Evolutionary conservation across 2,329 filamentous ascomycete genomes (phyloP).

Genomic region (Sclerotinia minor): DNA sequence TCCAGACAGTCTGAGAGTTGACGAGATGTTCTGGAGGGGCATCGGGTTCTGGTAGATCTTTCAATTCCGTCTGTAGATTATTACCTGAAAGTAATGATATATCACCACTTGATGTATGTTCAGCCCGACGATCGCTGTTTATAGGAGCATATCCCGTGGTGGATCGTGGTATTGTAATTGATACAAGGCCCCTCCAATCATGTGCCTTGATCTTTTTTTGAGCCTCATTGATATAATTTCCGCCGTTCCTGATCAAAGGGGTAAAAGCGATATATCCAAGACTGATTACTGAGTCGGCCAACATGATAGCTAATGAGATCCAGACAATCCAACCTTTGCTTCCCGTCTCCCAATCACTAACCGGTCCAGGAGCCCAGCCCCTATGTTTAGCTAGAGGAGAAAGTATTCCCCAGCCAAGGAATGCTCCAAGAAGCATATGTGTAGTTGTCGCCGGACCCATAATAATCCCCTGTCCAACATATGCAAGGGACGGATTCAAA

Average conservation of each 20-base stretch:
- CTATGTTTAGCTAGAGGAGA: constrained; percentile 83
- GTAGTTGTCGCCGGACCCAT: constrained; percentile 96
- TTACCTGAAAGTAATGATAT: not conserved
- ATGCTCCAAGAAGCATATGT: constrained; percentile 89
- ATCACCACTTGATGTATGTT: constrained; percentile 25
- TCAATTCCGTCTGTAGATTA: constrained; percentile 21
- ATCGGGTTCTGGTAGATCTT: constrained; percentile 58
- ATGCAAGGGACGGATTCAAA: constrained; percentile 93
- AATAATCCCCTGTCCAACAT: constrained; percentile 95
- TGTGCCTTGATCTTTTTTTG: constrained; percentile 34
- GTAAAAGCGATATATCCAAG: constrained; percentile 74
- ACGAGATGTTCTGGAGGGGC: constrained; percentile 83
- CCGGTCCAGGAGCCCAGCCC: constrained; percentile 86
- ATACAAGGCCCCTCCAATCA: constrained; percentile 39
- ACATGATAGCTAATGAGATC: constrained; percentile 94
- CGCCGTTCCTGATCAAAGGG: constrained; percentile 55
- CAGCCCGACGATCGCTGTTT: constrained; percentile 28
- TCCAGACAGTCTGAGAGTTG: constrained; percentile 64
- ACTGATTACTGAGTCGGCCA: constrained; percentile 87
- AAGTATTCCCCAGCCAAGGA: constrained; percentile 86
- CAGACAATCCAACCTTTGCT: constrained; percentile 99
- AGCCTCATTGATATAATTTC: constrained; percentile 43
- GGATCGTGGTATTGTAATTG: constrained; percentile 27
- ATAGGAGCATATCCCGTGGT: constrained; percentile 38
- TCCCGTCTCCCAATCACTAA: constrained; percentile 85